Conservation (phyloP, 306 rosid genomes). For the Lupinus albus region DNA sequence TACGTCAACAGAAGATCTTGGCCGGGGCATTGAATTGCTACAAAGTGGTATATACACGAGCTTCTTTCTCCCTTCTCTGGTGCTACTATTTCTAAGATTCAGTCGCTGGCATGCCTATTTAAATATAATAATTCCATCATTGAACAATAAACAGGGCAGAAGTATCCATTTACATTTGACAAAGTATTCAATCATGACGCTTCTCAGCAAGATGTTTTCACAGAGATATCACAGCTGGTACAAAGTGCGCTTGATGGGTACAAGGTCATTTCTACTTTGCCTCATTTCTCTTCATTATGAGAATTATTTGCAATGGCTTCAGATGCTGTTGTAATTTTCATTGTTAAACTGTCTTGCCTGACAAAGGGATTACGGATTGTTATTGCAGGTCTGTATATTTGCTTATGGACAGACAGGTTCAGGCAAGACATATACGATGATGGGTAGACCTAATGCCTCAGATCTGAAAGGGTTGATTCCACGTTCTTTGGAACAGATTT, state of each 20-base stretch:
- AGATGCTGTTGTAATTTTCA: background rate
- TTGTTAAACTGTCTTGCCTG: conserved; percentile 33
- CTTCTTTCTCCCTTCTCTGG: background rate
- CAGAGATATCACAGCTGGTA: conserved; percentile 85
- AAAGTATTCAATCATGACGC: conserved; percentile 84
- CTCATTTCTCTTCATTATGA: conserved; percentile 1
- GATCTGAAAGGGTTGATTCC: conserved; percentile 90
- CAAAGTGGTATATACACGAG: conserved; percentile 59
- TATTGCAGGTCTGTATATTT: conserved; percentile 87
- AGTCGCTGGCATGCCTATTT: background rate
- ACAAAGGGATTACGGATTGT: conserved; percentile 26
- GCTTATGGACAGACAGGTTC: conserved; percentile 97
- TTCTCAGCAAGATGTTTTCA: conserved; percentile 82
- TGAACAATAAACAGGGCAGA: conserved; percentile 66
- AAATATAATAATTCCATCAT: conserved; percentile 20
- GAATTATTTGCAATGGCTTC: background rate
- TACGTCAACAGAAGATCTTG: conserved; percentile 71
- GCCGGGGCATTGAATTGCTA: conserved; percentile 76
- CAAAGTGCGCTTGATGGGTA: conserved; percentile 98
- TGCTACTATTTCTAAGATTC: conserved; percentile 9
- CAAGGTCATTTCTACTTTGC: conserved; percentile 56
- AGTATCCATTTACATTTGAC: conserved; percentile 83
- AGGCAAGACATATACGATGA: conserved; percentile 92
- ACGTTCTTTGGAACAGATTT: conserved; percentile 83
- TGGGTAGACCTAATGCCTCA: conserved; percentile 79